These are phyloP conservation scores for Nitzschia putrida DNA, from an alignment of 108 stramenopile species.

Conservation along the genomic window DNA sequence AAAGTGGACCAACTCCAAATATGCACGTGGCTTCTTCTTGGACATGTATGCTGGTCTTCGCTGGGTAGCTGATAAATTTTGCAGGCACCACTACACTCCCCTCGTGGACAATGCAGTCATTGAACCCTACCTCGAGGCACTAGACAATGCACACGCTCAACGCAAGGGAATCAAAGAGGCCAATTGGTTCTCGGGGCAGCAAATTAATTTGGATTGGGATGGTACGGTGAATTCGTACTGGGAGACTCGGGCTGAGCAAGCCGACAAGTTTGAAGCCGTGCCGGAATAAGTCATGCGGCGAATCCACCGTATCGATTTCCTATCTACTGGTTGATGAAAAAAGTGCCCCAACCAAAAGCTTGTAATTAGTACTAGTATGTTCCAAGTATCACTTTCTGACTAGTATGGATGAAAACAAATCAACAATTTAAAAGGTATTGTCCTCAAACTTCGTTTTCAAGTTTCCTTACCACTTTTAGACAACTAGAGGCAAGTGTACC, in stretches of 20 bases:
- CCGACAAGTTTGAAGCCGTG: conserved; percentile 1
- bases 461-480: no score
- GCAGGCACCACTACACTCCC: conserved; percentile 7
- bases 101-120: conserved; percentile 19
- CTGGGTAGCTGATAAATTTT: conserved; percentile 35
- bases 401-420: no score
- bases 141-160: conserved; percentile 28
- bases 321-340: no score
- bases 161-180: background rate
- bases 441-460: no score
- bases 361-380: no score
- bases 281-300: no score
- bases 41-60: conserved; percentile 13
- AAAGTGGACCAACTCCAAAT: conserved; percentile 12
- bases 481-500: no score
- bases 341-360: no score
- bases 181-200: conserved; percentile 40
- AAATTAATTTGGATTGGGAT: conserved; percentile 25
- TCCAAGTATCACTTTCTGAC: no score
- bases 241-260: conserved; percentile 4
- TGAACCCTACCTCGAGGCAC: conserved; percentile 18
- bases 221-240: conserved; percentile 13
- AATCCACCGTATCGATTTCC: no score
- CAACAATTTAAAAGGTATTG: no score
- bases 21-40: conserved; percentile 13